A percentile compares a stretch with the other conserved stretches of the same genome.
Conservation (phyloP, 2,329 filamentous ascomycete species). For the Fusarium graminum region DNA sequence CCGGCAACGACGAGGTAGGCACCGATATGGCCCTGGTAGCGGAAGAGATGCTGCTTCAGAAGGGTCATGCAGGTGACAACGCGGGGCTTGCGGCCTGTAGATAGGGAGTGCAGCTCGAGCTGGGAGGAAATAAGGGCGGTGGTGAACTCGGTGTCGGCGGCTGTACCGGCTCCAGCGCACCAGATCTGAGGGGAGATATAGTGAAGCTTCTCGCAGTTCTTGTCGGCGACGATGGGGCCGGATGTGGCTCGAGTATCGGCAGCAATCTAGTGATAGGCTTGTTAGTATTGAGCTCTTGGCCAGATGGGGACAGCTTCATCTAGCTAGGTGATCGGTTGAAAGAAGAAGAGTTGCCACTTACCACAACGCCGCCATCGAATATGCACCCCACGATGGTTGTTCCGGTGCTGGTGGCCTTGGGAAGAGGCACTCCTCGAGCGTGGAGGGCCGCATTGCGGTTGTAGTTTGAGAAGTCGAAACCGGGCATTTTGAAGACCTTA, state of each 20-base stretch:
- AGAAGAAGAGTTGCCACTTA: slow-evolving; percentile 59
- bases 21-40: slow-evolving; percentile 96
- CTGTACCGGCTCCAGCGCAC: slow-evolving; percentile 98
- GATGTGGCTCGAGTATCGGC: slow-evolving; percentile 98
- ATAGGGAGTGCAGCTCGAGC: slow-evolving; percentile 96
- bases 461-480: slow-evolving; percentile 99
- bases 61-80: slow-evolving; percentile 99
- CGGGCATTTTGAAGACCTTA: slow-evolving; percentile 76
- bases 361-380: slow-evolving; percentile 95
- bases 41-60: slow-evolving; percentile 99
- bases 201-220: slow-evolving; percentile 99
- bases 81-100: slow-evolving; percentile 94
- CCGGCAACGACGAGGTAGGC: slow-evolving; percentile 98
- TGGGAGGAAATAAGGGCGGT: slow-evolving; percentile 98
- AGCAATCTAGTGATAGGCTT: slow-evolving; percentile 75
- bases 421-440: slow-evolving; percentile 90
- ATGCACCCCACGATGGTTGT: slow-evolving; percentile 99
- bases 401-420: slow-evolving; percentile 98
- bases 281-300: slow-evolving; percentile 36
- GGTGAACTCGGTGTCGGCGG: slow-evolving; percentile 98
- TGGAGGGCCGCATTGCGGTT: slow-evolving; percentile 98
- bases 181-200: slow-evolving; percentile 99
- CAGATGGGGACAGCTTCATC: slow-evolving; percentile 18
- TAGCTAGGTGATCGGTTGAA: background rate
- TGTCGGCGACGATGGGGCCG: slow-evolving; percentile 98